Evolutionary conservation across 495 filamentous ascomycete species (phyloP).

Genomic region (Beverwykella pulmonaria): DNA sequence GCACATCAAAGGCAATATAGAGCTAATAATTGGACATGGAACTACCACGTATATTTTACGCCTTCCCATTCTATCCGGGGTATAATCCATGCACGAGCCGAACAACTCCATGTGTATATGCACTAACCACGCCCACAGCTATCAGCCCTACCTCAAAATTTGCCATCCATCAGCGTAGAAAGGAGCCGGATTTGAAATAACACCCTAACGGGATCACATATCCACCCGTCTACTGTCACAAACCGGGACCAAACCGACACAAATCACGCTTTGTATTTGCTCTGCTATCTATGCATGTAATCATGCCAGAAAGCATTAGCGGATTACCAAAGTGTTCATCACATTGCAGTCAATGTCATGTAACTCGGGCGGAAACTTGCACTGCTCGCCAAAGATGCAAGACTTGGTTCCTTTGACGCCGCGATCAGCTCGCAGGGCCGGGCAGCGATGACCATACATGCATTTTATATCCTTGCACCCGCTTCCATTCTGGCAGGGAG

Average conservation of each 20-base stretch:
- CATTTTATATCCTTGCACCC: conserved; percentile 75
- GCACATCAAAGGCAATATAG: too few relatives aligned
- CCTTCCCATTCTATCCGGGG: background rate
- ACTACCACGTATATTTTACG: background rate
- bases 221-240: too few relatives aligned
- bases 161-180: too few relatives aligned
- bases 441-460: conserved; percentile 73
- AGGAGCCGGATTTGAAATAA: background rate
- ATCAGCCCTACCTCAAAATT: too few relatives aligned
- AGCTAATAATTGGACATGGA: too few relatives aligned
- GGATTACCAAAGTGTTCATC: conserved; percentile 34
- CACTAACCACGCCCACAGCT: too few relatives aligned
- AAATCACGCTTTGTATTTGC: too few relatives aligned
- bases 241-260: too few relatives aligned
- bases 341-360: conserved; percentile 42
- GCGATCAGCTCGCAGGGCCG: conserved; percentile 32
- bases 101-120: background rate
- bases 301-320: background rate
- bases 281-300: background rate
- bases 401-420: conserved; percentile 31
- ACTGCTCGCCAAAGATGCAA: conserved; percentile 44
- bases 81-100: background rate
- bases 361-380: conserved; percentile 42
- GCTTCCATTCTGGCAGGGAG: conserved; percentile 73
- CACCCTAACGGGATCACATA: too few relatives aligned